These are phyloP conservation scores for Ceratocystis huliohia DNA, from an alignment of 2,329 filamentous ascomycete genomes.

Conservation along the genomic window DNA sequence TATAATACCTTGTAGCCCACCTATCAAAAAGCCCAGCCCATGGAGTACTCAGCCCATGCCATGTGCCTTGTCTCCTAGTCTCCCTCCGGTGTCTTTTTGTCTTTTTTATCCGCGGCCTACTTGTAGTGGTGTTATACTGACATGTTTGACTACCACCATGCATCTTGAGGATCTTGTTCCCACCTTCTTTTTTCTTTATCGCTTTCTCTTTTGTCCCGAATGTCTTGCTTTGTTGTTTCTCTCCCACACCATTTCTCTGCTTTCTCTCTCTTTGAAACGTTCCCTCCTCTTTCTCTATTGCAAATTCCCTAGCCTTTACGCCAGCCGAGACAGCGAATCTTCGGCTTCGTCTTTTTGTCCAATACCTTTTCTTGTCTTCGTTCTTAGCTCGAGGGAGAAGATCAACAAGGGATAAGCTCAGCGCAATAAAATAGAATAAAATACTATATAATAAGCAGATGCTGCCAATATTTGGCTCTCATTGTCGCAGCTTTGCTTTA, in stretches of 20 bases:
- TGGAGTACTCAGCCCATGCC: neutral
- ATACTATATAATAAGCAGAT: neutral
- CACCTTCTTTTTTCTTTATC: neutral
- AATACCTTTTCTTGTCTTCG: neutral
- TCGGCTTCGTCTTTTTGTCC: neutral
- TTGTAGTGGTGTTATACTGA: neutral
- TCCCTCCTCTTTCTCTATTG: neutral
- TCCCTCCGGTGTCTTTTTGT: neutral
- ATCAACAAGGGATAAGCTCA: neutral
- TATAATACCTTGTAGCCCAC: neutral
- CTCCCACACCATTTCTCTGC: no score
- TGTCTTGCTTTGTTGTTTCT: neutral
- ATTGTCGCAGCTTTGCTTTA: neutral
- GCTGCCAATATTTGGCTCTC: neutral
- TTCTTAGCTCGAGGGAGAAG: neutral
- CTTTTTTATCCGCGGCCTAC: neutral
- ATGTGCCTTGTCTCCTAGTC: neutral
- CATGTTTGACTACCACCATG: neutral
- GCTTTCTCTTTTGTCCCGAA: neutral
- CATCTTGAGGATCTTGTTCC: neutral
- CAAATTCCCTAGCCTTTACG: neutral
- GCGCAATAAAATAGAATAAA: no score
- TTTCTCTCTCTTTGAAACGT: neutral
- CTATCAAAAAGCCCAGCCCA: neutral
- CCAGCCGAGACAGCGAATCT: constrained; percentile 7